A percentile compares a stretch with the other conserved stretches of the same genome.
phyloP scores from a whole-genome alignment of 2,329 filamentous ascomycete genomes.

The Corynespora cassiicola region DNA sequence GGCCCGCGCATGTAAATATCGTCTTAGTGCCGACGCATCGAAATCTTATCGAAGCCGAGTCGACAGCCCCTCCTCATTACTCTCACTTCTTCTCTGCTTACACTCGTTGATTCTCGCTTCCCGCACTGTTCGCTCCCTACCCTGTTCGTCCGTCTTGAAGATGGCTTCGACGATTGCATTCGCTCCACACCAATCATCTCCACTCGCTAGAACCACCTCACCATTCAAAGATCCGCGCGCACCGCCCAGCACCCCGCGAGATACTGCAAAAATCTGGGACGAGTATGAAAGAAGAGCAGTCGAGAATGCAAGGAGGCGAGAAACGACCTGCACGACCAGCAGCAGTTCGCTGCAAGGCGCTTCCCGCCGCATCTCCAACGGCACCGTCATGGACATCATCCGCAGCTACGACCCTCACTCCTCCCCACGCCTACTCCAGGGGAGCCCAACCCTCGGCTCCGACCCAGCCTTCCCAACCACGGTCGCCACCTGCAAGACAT shows the following conservation, averaged over 20 bases:
- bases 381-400: slow-evolving; percentile 25
- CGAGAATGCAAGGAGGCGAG: slow-evolving; percentile 38
- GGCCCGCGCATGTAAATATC: slow-evolving; percentile 42
- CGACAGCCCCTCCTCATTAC: slow-evolving; percentile 4
- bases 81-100: background rate
- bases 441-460: slow-evolving; percentile 9
- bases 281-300: slow-evolving; percentile 40
- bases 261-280: slow-evolving; percentile 42
- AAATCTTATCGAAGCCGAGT: background rate
- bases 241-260: slow-evolving; percentile 31
- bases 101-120: too few species aligned
- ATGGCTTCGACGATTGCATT: slow-evolving; percentile 22
- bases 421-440: slow-evolving; percentile 11
- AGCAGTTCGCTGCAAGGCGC: slow-evolving; percentile 11
- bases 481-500: slow-evolving; percentile 38
- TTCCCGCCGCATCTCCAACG: slow-evolving; percentile 23
- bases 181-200: slow-evolving; percentile 26
- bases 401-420: slow-evolving; percentile 18
- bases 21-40: slow-evolving; percentile 30
- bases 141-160: slow-evolving; percentile 9
- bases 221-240: slow-evolving; percentile 35
- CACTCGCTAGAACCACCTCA: slow-evolving; percentile 30
- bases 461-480: slow-evolving; percentile 30
- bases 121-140: slow-evolving; percentile 13
- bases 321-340: slow-evolving; percentile 15